Base-by-base conservation (phyloP, 106 monocot genomes). In the Allium cepa region DNA sequence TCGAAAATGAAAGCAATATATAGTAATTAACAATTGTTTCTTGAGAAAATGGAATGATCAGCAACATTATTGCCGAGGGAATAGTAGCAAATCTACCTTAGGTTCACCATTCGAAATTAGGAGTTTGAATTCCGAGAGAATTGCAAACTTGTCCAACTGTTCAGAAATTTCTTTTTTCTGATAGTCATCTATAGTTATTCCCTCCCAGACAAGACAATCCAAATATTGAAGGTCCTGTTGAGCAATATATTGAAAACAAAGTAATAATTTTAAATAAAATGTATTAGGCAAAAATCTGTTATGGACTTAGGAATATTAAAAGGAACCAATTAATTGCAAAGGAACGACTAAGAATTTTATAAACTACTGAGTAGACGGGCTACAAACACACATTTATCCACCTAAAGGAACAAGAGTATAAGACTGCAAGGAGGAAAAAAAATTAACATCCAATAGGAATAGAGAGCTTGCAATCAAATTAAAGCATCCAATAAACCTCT, bases 181-280 rank as follows among this genome's bases (percentile, higher is more conserved):
- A 67, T 87, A 87, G 17, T 92, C 82, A 74, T 92, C 92, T 67
- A 92, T 75, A 22, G 87, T 69, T 46, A 92, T 15, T 71, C 85
- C 76, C 57, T 87, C 85, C 87, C 92, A 92, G 36, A 67, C 67
- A 69, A 92, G 67, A 69, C 69, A 71, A 28, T 76, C 73, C 46
- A 87, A 17, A 67, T 45, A 28, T 17, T 83, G 73, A 71, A 83
- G 68, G 55, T 92, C 92, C 92, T 92, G 67, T 17, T 8, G 10
- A 68, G 14, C 66, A 66, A 66, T 7, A 66, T 50, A 50, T 14
- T 22, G 22, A 17, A 22, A 26, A 11, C 51, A 50, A 22, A 51
- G 66, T 59, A 59, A 17, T n/a, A 15, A 59, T 59, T 17, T 22
- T 22, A 22, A 22, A 22, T 22, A 22, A 22, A 22, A 22, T 22